Conservation (phyloP, 805 yeast species). For the Grigorovia yakushimaensis region DNA sequence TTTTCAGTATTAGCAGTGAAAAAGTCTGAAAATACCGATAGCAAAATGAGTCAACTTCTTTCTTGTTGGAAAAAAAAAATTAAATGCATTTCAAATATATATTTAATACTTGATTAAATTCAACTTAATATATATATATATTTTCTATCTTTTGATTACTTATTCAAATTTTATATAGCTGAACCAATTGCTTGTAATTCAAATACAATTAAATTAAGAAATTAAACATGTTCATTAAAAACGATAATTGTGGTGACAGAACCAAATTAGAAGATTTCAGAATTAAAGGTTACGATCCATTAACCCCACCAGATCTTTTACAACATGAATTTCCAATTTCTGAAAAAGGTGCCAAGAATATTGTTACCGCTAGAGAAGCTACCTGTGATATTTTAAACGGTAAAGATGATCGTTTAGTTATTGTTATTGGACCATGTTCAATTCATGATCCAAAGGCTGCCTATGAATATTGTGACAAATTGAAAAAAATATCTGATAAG, state of each 20-base stretch:
- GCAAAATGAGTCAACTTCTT: not conserved
- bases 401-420: conserved; percentile 74
- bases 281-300: conserved; percentile 84
- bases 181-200: not conserved
- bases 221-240: conserved; percentile 75
- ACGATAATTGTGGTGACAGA: conserved; percentile 79
- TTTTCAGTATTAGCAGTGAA: too few species aligned
- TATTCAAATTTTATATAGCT: too few species aligned
- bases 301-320: conserved; percentile 88
- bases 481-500: conserved; percentile 48
- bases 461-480: conserved; percentile 67
- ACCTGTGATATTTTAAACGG: conserved; percentile 69
- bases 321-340: conserved; percentile 77
- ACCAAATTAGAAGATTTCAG: conserved; percentile 67
- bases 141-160: not conserved
- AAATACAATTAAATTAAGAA: too few species aligned
- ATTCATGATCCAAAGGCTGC: conserved; percentile 93
- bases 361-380: conserved; percentile 66
- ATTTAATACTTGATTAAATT: too few species aligned
- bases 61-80: too few species aligned
- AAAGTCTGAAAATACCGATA: not conserved
- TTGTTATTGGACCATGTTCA: conserved; percentile 95
- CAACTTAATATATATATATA: too few species aligned
- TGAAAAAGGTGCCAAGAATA: conserved; percentile 47
- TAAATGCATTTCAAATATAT: too few species aligned